These are phyloP conservation scores for Talaromyces islandicus DNA, from an alignment of 2,329 filamentous ascomycete genomes.

Conservation along the genomic window DNA sequence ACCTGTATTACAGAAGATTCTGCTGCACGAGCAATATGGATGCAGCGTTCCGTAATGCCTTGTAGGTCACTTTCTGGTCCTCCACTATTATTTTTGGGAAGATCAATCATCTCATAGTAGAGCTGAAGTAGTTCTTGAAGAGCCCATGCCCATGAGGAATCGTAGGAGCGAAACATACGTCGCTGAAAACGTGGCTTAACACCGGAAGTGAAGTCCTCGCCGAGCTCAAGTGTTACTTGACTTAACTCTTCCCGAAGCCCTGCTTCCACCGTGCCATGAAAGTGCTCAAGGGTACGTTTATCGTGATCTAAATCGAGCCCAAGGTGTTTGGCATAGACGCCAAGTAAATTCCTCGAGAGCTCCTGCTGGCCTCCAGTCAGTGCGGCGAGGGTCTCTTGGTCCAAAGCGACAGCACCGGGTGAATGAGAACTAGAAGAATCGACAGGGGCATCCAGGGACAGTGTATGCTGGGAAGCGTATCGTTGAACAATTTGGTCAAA, in stretches of 20 bases:
- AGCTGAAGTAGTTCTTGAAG: constrained; percentile 94
- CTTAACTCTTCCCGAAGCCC: constrained; percentile 89
- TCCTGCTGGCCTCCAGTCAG: constrained; percentile 38
- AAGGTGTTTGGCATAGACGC: constrained; percentile 88
- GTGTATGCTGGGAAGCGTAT: constrained; percentile 77
- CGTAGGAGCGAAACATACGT: constrained; percentile 90
- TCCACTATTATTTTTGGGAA: too few relatives aligned
- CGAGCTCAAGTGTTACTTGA: constrained; percentile 90
- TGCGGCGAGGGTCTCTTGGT: neutral
- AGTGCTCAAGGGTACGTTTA: constrained; percentile 82
- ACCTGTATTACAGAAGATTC: neutral
- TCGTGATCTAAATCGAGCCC: constrained; percentile 94
- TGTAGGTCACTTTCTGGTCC: too few relatives aligned
- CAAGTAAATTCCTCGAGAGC: constrained; percentile 96
- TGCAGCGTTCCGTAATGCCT: constrained; percentile 86
- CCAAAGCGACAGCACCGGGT: neutral
- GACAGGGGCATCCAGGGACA: neutral
- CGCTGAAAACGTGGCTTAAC: constrained; percentile 92
- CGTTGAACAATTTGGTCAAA: constrained; percentile 83
- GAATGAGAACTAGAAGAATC: neutral
- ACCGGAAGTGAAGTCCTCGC: constrained; percentile 88
- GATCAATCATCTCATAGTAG: constrained; percentile 93
- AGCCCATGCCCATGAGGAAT: constrained; percentile 99
- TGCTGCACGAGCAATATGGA: constrained; percentile 58
- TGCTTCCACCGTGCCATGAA: constrained; percentile 70